phyloP scores from a whole-genome alignment of 768 basidiomycete species.

The Exsudoporus frostii region DNA sequence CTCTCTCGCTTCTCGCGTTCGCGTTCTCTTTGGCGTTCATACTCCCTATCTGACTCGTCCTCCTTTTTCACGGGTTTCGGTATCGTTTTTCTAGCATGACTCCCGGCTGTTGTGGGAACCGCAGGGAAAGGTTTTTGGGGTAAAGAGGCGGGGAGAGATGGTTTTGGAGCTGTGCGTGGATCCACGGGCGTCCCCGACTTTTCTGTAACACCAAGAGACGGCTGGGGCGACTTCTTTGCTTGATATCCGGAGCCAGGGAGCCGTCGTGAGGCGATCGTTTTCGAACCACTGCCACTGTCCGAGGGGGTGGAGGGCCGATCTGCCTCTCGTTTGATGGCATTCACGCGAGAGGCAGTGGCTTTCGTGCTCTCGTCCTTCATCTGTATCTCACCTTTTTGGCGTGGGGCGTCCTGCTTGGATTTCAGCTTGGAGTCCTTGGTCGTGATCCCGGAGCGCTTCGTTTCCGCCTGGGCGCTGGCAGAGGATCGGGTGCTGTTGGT shows the following conservation, averaged over 20 bases:
- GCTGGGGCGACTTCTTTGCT: conserved; percentile 33
- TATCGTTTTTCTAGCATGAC: conserved; percentile 31
- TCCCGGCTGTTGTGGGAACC: conserved; percentile 21
- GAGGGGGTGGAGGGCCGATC: conserved; percentile 23
- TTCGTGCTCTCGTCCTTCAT: conserved; percentile 37
- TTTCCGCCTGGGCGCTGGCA: conserved; percentile 26
- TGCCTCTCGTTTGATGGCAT: conserved; percentile 28
- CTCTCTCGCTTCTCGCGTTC: conserved; percentile 22
- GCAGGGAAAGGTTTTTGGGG: conserved; percentile 35
- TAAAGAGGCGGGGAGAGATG: conserved; percentile 30
- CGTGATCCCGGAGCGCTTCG: conserved; percentile 45
- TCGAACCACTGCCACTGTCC: conserved; percentile 6
- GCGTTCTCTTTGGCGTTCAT: conserved; percentile 26
- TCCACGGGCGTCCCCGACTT: conserved; percentile 29
- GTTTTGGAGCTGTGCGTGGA: conserved; percentile 25
- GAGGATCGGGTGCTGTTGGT: conserved; percentile 23
- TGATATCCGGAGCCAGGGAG: conserved; percentile 50
- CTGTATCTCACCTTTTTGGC: conserved; percentile 37
- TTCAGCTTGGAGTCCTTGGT: conserved; percentile 47
- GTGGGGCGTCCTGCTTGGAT: conserved; percentile 21
- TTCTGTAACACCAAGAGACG: conserved; percentile 13
- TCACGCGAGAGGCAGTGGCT: conserved; percentile 29
- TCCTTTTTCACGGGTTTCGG: conserved; percentile 20
- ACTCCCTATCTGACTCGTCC: conserved; percentile 28
- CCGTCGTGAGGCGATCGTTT: conserved; percentile 31